A percentile compares a stretch with the other conserved stretches of the same genome.
These are phyloP conservation scores for Aphanomyces astaci DNA, from an alignment of 352 stramenopile species.

Conservation along the genomic window DNA sequence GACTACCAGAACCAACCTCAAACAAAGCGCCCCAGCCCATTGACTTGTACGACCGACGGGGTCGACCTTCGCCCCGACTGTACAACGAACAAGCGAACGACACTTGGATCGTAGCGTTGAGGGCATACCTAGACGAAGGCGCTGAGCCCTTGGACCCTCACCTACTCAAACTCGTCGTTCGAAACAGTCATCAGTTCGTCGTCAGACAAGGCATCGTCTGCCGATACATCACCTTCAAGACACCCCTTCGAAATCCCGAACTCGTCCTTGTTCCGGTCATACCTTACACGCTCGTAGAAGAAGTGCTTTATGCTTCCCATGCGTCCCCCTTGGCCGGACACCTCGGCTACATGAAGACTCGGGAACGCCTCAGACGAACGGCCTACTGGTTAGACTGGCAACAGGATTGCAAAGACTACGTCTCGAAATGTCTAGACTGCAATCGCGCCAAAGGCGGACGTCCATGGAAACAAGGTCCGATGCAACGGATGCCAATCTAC, in stretches of 20 bases:
- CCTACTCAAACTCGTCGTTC: not conserved
- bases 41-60: not conserved
- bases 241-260: not conserved
- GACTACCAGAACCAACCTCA: not conserved
- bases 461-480: not conserved
- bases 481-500: not conserved
- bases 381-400: not conserved
- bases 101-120: not conserved
- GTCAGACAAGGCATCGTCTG: not conserved
- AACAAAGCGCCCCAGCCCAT: not conserved
- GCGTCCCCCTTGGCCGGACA: not conserved
- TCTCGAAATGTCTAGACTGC: not conserved
- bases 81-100: not conserved
- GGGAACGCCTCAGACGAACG: not conserved
- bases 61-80: not conserved
- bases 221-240: not conserved
- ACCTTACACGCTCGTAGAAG: not conserved
- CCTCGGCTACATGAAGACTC: not conserved
- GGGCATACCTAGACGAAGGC: not conserved
- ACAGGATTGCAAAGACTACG: not conserved
- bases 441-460: not conserved
- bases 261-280: not conserved
- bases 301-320: not conserved
- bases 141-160: not conserved
- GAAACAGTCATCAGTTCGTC: not conserved